phyloP scores from a whole-genome alignment of 352 stramenopile species.

The Pythium folliculosum region DNA sequence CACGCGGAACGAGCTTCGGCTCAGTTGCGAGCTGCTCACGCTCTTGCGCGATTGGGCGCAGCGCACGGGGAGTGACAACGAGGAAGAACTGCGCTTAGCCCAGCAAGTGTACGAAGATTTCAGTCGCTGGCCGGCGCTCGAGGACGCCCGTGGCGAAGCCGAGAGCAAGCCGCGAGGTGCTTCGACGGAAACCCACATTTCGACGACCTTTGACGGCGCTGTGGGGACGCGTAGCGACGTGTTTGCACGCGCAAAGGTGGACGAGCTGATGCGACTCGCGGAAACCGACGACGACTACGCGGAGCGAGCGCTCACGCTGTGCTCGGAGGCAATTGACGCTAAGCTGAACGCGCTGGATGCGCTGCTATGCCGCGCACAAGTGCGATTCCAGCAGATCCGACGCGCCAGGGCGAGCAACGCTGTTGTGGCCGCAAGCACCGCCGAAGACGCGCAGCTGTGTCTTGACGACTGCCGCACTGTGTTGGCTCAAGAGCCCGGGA shows the following conservation, averaged over 20 bases:
- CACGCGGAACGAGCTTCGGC: conserved; percentile 37
- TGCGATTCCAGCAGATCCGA: neutral
- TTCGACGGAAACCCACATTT: neutral
- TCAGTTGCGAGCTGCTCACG: conserved; percentile 36
- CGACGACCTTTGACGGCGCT: neutral
- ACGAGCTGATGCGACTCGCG: conserved; percentile 4
- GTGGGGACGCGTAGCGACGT: neutral
- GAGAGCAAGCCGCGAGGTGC: neutral
- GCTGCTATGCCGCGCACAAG: conserved; percentile 20
- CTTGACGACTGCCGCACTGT: conserved; percentile 29
- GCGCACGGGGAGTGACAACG: conserved; percentile 24
- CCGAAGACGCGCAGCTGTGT: conserved; percentile 12
- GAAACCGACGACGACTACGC: neutral
- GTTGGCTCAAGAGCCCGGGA: conserved; percentile 14
- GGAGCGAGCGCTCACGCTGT: conserved; percentile 21
- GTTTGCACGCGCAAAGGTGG: conserved; percentile 15
- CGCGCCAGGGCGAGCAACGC: neutral
- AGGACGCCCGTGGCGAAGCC: conserved; percentile 8
- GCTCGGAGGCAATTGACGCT: conserved; percentile 29
- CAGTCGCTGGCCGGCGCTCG: conserved; percentile 41
- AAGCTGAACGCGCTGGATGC: conserved; percentile 24
- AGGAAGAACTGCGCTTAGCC: conserved; percentile 31
- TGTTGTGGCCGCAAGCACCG: neutral
- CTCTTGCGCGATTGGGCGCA: conserved; percentile 32
- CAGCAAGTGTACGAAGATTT: conserved; percentile 43